Conservation (phyloP, 1,284 basidiomycete species). For the Leccinum fallax region DNA sequence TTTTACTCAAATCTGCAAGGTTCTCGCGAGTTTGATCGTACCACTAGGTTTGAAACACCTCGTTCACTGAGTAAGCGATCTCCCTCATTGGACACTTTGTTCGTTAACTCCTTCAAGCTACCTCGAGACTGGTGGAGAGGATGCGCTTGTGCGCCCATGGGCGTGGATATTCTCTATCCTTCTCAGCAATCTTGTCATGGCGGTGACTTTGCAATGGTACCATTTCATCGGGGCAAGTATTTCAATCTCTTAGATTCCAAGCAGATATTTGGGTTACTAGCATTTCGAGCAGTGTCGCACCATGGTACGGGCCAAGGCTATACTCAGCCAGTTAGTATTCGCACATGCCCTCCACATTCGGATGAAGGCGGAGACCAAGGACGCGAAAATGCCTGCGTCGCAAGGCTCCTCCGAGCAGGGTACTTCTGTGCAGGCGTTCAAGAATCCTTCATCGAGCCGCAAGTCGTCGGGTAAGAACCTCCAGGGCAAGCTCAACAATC, state of each 20-base stretch:
- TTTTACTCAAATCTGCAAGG: neutral
- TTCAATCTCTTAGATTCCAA: neutral
- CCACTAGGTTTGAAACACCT: slow-evolving; percentile 3
- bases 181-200: neutral
- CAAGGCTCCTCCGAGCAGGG: neutral
- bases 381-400: neutral
- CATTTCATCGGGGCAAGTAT: slow-evolving; percentile 1
- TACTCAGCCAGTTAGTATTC: slow-evolving; percentile 1
- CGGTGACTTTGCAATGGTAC: slow-evolving; percentile 3
- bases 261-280: neutral
- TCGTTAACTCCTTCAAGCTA: neutral
- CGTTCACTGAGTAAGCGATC: neutral
- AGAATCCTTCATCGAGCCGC: neutral
- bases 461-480: neutral
- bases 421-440: neutral
- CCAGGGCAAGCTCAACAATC: slow-evolving; percentile 1
- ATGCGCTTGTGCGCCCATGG: slow-evolving; percentile 1
- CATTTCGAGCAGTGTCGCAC: neutral
- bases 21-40: neutral
- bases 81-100: neutral
- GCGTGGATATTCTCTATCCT: slow-evolving; percentile 4
- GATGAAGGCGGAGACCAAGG: neutral
- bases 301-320: slow-evolving; percentile 1
- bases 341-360: neutral
- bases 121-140: slow-evolving; percentile 6